Conservation (phyloP, 495 filamentous ascomycete species). For the Symbiotaphrina buchneri region DNA sequence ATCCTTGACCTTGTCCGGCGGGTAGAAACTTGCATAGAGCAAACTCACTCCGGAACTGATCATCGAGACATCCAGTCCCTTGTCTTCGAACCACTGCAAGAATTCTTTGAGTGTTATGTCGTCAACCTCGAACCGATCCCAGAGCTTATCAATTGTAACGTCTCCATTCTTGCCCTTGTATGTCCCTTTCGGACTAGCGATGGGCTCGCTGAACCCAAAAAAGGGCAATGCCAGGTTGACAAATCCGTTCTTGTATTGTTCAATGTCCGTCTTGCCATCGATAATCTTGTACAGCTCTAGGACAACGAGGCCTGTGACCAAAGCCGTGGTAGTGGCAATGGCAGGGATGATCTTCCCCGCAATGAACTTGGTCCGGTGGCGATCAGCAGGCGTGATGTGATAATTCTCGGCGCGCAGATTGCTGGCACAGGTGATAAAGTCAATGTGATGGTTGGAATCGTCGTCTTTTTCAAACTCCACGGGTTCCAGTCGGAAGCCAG, state of each 20-base stretch:
- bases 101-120: constrained; percentile 73
- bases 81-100: constrained; percentile 52
- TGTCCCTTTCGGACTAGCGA: constrained; percentile 74
- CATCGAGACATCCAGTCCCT: constrained; percentile 75
- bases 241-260: constrained; percentile 98
- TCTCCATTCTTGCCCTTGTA: constrained; percentile 58
- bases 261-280: constrained; percentile 82
- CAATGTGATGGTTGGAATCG: constrained; percentile 94
- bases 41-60: constrained; percentile 88
- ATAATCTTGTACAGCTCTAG: constrained; percentile 93
- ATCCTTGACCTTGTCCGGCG: constrained; percentile 73
- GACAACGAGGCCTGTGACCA: constrained; percentile 84
- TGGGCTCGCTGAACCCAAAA: constrained; percentile 94
- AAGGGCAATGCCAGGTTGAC: constrained; percentile 92
- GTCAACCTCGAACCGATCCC: constrained; percentile 89
- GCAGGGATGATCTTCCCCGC: constrained; percentile 99
- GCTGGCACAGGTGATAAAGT: constrained; percentile 94
- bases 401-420: constrained; percentile 97
- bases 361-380: constrained; percentile 98
- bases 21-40: constrained; percentile 91
- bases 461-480: constrained; percentile 99
- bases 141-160: constrained; percentile 80
- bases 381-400: constrained; percentile 74
- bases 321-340: constrained; percentile 90
- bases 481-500: constrained; percentile 67